Base-by-base conservation (phyloP, 805 yeast species). In the Wickerhamiella allomyrinae region DNA sequence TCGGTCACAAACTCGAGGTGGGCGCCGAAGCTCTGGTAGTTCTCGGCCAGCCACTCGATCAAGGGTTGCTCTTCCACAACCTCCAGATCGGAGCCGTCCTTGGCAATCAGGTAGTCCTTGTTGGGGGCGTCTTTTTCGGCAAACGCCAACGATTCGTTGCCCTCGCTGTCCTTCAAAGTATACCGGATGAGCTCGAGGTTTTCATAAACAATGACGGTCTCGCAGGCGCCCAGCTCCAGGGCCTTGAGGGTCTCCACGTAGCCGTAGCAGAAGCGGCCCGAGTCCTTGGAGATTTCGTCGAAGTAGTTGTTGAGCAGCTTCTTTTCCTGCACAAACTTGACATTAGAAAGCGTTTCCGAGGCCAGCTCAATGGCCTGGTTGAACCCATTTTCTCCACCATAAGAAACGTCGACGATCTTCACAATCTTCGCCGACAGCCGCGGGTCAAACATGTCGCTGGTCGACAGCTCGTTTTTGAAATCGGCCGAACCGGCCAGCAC, bases 371-470 rank as follows among this genome's bases (percentile, higher is more conserved):
- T 93, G 36, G 99, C 99, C 70, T 91, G 99, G 69, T 91, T 91
- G 71, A 91, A 91, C 37, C 99, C 99, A 62, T 91, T 91, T 67
- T 91, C 98, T 61, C 99, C 98, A 65, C 99, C 99, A 59, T 91
- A 91, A 2, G 97, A 87, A 44, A 91, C 82, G 70, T 91, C 99
- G 43, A 93, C 98, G 60, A 87, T 74, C 63, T 86, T 84, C 48
- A 91, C 73, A 56, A 91, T 77, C 65, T 86, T 87, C 40, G 81
- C 79, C 53, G 73, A 83, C 58, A 91, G 72, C 68, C 99, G 84
- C 53, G 67, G 69, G 63, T 91, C 99, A 60, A 91, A 89, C 69
- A 91, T 66, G 60, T 91, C 99, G 34, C 95, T 84, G 63, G 78
- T 84, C 45, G 83, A 75, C 61, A 91, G 74, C 66, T 89, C 98